These are phyloP conservation scores for Debaryomyces prosopidis DNA, from an alignment of 805 yeast genomes.

Conservation along the genomic window DNA sequence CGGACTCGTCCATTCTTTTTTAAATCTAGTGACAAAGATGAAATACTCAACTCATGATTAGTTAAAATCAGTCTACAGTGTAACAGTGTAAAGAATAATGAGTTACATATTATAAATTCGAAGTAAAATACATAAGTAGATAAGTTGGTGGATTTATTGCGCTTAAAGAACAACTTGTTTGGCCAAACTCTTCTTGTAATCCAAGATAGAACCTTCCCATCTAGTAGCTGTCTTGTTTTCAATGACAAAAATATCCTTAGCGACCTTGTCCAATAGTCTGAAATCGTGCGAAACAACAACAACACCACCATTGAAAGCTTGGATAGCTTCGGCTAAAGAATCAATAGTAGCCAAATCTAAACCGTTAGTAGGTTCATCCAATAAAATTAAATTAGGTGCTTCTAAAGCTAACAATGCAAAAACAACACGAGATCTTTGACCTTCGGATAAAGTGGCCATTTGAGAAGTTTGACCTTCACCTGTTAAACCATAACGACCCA, in stretches of 20 bases:
- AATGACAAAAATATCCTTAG: constrained; percentile 95
- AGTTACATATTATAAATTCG: neutral
- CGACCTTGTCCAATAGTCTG: constrained; percentile 95
- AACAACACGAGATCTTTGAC: constrained; percentile 98
- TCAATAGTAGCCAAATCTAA: constrained; percentile 97
- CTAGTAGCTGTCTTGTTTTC: constrained; percentile 93
- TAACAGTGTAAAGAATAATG: neutral
- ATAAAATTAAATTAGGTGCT: constrained; percentile 87
- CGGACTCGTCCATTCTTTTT: constrained; percentile 26
- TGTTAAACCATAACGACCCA: constrained; percentile 97
- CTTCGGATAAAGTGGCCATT: constrained; percentile 98
- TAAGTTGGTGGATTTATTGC: neutral
- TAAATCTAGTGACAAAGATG: neutral
- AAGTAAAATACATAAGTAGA: neutral
- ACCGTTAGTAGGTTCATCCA: constrained; percentile 99
- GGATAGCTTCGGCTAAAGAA: constrained; percentile 95
- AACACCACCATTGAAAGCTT: constrained; percentile 95
- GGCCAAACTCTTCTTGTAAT: constrained; percentile 93
- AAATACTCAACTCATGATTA: neutral
- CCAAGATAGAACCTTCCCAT: constrained; percentile 92
- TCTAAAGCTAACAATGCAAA: constrained; percentile 95
- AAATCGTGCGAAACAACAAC: constrained; percentile 98
- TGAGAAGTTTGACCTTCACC: constrained; percentile 99
- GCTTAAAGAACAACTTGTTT: constrained; percentile 71
- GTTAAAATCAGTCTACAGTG: no score